A percentile compares a stretch with the other conserved stretches of the same genome.
Evolutionary conservation across 257 asterid genomes (phyloP).

Genomic region (Lycium ferocissimum): DNA sequence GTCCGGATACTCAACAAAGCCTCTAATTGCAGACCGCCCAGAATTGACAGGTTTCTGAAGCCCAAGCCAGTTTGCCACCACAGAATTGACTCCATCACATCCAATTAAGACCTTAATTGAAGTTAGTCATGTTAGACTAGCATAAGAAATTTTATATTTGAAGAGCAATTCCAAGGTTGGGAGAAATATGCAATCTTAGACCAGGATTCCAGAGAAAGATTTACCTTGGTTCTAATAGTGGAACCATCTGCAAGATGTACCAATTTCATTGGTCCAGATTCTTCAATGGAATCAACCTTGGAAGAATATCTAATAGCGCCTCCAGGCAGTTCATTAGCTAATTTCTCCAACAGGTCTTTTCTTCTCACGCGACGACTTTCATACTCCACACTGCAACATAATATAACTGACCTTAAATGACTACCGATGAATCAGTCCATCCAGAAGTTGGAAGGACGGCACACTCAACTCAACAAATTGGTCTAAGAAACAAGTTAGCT

Average conservation of each 20-base stretch:
- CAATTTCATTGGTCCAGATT: conserved; percentile 63
- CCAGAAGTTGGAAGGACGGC: neutral
- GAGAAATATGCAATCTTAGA: neutral
- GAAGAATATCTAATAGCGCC: conserved; percentile 76
- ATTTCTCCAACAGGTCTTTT: conserved; percentile 59
- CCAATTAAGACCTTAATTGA: conserved; percentile 72
- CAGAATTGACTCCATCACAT: conserved; percentile 83
- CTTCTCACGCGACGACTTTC: conserved; percentile 72
- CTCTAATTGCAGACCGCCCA: conserved; percentile 76
- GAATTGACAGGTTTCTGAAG: conserved; percentile 55
- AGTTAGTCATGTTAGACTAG: neutral
- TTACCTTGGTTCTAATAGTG: conserved; percentile 63
- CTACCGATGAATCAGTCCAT: neutral
- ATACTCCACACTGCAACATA: conserved; percentile 44
- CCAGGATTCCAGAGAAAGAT: neutral
- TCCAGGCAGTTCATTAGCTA: conserved; percentile 69
- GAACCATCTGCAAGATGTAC: conserved; percentile 84
- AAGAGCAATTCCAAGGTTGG: neutral
- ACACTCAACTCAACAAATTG: neutral
- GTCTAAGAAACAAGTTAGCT: neutral
- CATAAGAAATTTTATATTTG: neutral
- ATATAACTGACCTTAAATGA: conserved; percentile 1
- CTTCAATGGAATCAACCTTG: conserved; percentile 64
- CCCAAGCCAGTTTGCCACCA: conserved; percentile 76
- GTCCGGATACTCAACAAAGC: conserved; percentile 60